Base-by-base conservation (phyloP, 2,329 filamentous ascomycete species). In the Cryphonectria nitschkei region DNA sequence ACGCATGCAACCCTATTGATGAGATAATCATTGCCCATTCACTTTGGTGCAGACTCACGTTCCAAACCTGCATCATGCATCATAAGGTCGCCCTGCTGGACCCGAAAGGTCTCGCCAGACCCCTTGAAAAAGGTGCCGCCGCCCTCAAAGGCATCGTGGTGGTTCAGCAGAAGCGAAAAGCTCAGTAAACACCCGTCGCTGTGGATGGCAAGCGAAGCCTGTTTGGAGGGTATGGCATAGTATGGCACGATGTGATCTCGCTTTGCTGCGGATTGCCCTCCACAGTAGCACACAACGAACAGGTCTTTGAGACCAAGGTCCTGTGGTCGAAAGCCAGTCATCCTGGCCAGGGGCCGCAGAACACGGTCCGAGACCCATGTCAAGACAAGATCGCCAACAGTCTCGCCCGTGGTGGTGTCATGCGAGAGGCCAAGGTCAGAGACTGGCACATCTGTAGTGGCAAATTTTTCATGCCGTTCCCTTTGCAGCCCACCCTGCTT, bases 81-180 rank as follows among this genome's bases (percentile, higher is more conserved):
- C 61, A 72, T 58, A 34, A 72, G 29, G 19, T 50, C 71, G n/a
- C 71, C 71, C 50, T 72, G 71, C 60, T 72, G n/a, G 22, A 72
- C 54, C 19, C 41, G 63, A 34, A 70, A 70, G 19, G 71, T 72
- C 34, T 70, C 14, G 5, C 68, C 71, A 11, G 62, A 64, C 8
- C 54, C 68, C 58, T 67, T 71, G 50, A 72, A 72, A 46, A 67
- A 72, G 14, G 71, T 72, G 46, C 71, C 71, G n/a, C 71, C 71
- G 26, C 71, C 71, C 32, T 66, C 29, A 26, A 72, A 72, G 32
- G 68, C 69, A 22, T 61, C 62, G 11, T 69, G 68, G 50, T 67
- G 68, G 37, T 72, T 72, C 1, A 72, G 71, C 7, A 72, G 62
- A 13, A 72, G 68, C 32, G 71, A 70, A 54, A 72, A 72, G 54